A percentile compares a stretch with the other conserved stretches of the same genome.
Evolutionary conservation across 257 asterid species (phyloP).

Genomic region (Marsdenia floribunda): DNA sequence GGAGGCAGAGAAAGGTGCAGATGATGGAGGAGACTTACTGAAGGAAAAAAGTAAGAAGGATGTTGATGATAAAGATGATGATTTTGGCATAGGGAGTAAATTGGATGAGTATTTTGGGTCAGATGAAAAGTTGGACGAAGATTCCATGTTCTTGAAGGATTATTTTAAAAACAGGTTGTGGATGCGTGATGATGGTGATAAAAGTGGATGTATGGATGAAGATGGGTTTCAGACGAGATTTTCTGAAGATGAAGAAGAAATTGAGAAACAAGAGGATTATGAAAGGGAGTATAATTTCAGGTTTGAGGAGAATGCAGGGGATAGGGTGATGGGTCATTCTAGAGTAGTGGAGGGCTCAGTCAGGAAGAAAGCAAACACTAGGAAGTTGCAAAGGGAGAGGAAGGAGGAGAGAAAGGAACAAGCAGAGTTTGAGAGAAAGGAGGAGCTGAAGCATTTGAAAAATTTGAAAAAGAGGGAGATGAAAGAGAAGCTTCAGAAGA

Average conservation of each 20-base stretch:
- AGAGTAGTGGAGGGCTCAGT: slow-evolving; percentile 79
- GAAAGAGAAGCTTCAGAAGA: slow-evolving; percentile 68
- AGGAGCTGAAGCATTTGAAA: slow-evolving; percentile 80
- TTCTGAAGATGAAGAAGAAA: slow-evolving; percentile 68
- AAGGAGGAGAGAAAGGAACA: slow-evolving; percentile 67
- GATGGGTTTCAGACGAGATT: slow-evolving; percentile 30
- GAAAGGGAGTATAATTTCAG: slow-evolving; percentile 72
- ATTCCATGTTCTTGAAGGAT: slow-evolving; percentile 49
- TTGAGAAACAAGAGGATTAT: slow-evolving; percentile 74
- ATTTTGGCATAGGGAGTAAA: slow-evolving; percentile 34
- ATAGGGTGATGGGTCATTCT: slow-evolving; percentile 68
- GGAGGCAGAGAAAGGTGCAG: slow-evolving; percentile 31
- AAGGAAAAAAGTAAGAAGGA: slow-evolving; percentile 34
- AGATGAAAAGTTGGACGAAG: slow-evolving; percentile 60
- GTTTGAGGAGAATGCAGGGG: slow-evolving; percentile 76
- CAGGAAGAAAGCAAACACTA: slow-evolving; percentile 60
- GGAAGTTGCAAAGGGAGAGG: slow-evolving; percentile 80
- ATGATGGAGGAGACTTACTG: slow-evolving; percentile 46
- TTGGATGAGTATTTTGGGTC: slow-evolving; percentile 60
- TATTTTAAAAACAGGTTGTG: slow-evolving; percentile 61
- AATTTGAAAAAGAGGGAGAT: slow-evolving; percentile 83
- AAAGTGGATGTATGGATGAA: slow-evolving; percentile 22
- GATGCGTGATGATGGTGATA: slow-evolving; percentile 27
- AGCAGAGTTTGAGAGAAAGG: slow-evolving; percentile 62
- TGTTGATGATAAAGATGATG: slow-evolving; percentile 26